A percentile compares a stretch with the other conserved stretches of the same genome.
These are phyloP conservation scores for Sporothrix variecibatus DNA, from an alignment of 2,329 filamentous ascomycete genomes.

Conservation along the genomic window DNA sequence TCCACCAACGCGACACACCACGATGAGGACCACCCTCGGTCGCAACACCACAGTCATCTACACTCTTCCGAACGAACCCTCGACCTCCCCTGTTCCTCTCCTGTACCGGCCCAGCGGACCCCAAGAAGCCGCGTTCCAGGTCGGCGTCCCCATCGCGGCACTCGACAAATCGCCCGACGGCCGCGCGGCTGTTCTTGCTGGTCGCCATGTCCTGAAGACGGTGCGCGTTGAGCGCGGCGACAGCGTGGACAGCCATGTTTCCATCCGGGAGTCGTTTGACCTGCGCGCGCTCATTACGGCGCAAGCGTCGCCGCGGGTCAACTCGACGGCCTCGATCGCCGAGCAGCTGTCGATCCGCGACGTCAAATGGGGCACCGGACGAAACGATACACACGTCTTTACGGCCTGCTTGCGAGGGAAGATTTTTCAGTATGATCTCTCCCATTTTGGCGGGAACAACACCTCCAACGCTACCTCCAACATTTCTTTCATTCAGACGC, in stretches of 20 bases:
- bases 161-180: slow-evolving; percentile 62
- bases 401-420: slow-evolving; percentile 66
- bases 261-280: slow-evolving; percentile 59
- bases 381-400: slow-evolving; percentile 56
- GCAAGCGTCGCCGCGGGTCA: slow-evolving; percentile 48
- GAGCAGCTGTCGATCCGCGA: slow-evolving; percentile 67
- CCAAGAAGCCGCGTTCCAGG: slow-evolving; percentile 56
- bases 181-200: slow-evolving; percentile 57
- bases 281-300: slow-evolving; percentile 57
- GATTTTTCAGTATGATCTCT: slow-evolving; percentile 65
- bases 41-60: slow-evolving; percentile 30
- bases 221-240: slow-evolving; percentile 51
- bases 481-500: slow-evolving; percentile 58
- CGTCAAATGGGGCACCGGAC: slow-evolving; percentile 56
- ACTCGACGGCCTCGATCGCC: slow-evolving; percentile 41
- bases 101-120: slow-evolving; percentile 56
- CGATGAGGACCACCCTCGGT: slow-evolving; percentile 43
- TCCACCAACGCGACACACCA: neutral
- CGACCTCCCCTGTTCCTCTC: slow-evolving; percentile 48
- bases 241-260: slow-evolving; percentile 32
- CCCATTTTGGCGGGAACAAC: slow-evolving; percentile 48
- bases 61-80: slow-evolving; percentile 35
- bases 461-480: slow-evolving; percentile 39
- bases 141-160: slow-evolving; percentile 56
- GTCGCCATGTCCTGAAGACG: slow-evolving; percentile 63